Evolutionary conservation across 441 rosid species (phyloP).

Genomic region (Pelargonium citronellum): DNA sequence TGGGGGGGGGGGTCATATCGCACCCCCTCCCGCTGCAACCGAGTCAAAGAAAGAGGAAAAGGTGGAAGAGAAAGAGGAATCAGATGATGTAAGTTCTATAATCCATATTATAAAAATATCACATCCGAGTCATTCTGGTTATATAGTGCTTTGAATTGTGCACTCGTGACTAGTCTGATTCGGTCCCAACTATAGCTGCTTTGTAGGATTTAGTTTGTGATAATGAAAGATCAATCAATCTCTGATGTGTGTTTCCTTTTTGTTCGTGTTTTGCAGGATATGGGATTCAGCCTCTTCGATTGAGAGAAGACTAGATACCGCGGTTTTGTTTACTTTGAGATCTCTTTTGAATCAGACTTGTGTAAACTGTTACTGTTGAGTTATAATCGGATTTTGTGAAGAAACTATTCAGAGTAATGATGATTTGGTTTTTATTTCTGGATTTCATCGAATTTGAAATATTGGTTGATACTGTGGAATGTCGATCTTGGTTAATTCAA

Average conservation of each 20-base stretch:
- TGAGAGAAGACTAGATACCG: conserved; percentile 20
- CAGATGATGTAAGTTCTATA: conserved; percentile 54
- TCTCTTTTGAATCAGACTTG: not conserved
- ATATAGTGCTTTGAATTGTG: not conserved
- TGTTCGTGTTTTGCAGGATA: conserved; percentile 36
- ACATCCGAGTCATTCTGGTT: not conserved
- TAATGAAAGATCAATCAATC: not conserved
- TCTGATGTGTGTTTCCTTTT: not conserved
- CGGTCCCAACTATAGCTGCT: too few species aligned
- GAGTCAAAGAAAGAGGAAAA: conserved; percentile 72
- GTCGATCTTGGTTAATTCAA: too few species aligned
- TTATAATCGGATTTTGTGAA: too few species aligned
- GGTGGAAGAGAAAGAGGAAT: conserved; percentile 74
- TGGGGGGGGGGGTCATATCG: conserved; percentile 33
- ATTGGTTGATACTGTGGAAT: too few species aligned
- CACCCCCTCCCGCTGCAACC: conserved; percentile 54
- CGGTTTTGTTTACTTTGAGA: not conserved
- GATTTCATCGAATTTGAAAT: too few species aligned
- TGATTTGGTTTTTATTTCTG: too few species aligned
- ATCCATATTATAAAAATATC: too few species aligned
- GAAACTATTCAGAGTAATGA: too few species aligned
- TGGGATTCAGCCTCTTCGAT: conserved; percentile 64
- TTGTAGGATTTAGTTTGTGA: too few species aligned
- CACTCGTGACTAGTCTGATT: not conserved
- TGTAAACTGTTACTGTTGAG: too few species aligned